Evolutionary conservation across 2,329 filamentous ascomycete genomes (phyloP).

Genomic region (Chaetomium olivaceum): DNA sequence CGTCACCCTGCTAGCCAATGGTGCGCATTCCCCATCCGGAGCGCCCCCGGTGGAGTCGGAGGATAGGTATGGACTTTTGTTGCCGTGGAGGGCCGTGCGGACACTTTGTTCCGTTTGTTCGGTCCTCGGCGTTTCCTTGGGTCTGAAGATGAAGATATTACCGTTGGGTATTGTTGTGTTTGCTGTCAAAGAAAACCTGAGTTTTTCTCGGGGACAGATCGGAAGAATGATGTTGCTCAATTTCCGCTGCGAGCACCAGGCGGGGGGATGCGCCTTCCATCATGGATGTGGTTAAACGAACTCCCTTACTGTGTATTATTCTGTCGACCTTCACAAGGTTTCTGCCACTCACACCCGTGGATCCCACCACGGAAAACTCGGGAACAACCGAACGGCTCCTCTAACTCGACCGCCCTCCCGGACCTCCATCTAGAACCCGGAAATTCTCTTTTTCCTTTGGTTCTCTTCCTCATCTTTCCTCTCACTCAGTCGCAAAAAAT

Average conservation of each 20-base stretch:
- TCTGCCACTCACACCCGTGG: too few relatives aligned
- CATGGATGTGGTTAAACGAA: too few relatives aligned
- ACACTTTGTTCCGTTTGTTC: constrained; percentile 2
- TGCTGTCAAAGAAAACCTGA: neutral
- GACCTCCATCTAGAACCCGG: neutral
- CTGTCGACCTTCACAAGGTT: too few relatives aligned
- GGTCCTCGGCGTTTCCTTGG: neutral
- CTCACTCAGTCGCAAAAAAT: neutral
- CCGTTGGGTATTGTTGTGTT: neutral
- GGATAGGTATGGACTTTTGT: neutral
- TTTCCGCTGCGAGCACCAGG: neutral
- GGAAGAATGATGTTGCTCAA: too few relatives aligned
- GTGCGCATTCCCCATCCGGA: neutral
- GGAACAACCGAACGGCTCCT: neutral
- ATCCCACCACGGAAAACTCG: too few relatives aligned
- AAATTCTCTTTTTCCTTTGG: neutral
- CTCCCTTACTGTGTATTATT: too few relatives aligned
- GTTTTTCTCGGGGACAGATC: too few relatives aligned
- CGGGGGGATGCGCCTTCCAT: too few relatives aligned
- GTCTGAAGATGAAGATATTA: neutral
- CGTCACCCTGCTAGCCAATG: constrained; percentile 11
- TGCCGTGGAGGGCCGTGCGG: neutral
- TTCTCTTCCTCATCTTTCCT: neutral
- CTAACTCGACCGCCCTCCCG: neutral
- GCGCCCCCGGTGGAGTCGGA: neutral